phyloP scores from a whole-genome alignment of 441 rosid genomes.

The Euphorbia schlechtendalii region DNA sequence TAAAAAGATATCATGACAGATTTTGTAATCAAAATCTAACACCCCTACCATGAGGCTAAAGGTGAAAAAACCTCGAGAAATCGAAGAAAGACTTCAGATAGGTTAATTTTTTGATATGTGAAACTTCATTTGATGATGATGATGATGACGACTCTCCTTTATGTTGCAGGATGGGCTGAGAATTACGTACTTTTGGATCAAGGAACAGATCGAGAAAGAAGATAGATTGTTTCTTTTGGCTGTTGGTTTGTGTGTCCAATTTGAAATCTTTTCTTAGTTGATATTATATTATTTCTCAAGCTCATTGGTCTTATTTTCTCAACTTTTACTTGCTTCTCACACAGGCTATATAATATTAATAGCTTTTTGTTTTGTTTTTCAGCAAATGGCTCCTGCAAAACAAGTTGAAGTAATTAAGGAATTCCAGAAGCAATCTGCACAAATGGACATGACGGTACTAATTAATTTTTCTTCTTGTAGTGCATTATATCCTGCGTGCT shows the following conservation, averaged over 20 bases:
- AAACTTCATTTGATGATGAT: too few species aligned
- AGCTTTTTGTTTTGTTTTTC: conserved; percentile 11
- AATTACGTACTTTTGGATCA: conserved; percentile 88
- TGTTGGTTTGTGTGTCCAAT: background rate
- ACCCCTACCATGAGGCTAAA: conserved; percentile 87
- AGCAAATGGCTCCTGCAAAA: conserved; percentile 92
- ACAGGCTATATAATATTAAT: background rate
- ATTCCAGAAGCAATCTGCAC: conserved; percentile 91
- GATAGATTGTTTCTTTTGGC: too few species aligned
- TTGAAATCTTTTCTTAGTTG: too few species aligned
- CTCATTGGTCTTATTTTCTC: background rate
- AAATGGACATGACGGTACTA: conserved; percentile 87
- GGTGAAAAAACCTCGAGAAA: conserved; percentile 34
- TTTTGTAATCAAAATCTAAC: too few species aligned
- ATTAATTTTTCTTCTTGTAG: background rate
- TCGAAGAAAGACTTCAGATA: background rate
- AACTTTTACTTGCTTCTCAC: background rate
- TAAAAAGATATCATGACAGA: too few species aligned
- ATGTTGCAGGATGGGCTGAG: conserved; percentile 79
- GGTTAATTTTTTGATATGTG: background rate
- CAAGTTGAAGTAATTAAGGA: conserved; percentile 86
- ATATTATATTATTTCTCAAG: background rate
- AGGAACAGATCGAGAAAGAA: conserved; percentile 95
- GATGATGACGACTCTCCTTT: background rate
- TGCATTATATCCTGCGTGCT: background rate